Base-by-base conservation (phyloP, 2,329 filamentous ascomycete genomes). In the Trichoderma koningii region DNA sequence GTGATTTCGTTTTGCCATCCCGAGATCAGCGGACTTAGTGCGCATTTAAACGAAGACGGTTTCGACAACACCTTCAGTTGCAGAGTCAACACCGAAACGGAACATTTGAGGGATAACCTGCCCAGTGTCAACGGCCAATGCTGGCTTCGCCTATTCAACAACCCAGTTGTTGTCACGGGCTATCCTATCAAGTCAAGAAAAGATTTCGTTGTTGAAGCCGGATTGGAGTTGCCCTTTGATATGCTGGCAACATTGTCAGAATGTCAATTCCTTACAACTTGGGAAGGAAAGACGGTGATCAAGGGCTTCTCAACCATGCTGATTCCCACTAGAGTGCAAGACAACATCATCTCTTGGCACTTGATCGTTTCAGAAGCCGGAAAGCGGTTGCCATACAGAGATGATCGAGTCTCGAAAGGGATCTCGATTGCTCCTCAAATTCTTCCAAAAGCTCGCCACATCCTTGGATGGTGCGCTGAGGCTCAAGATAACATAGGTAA, bases 191-290 rank as follows among this genome's bases (percentile, higher is more conserved):
- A 23, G 12, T 15, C 30, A 7, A 55, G 30, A 52, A 38, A 14
- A 14, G 4, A 7, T 34, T 10, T 6, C 9, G 5, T 1, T 2
- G 2, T 19, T 14, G 28, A 30, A 21, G 50, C 26, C 19, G 50
- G 50, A 19, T 21, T 55, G 9, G 51, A 55, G 9, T 10, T 55
- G 21, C n/a, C 30, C 15, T 55, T 55, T 17, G 51, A 55, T 38
- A 55, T 55, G 51, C 41, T 55, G 30, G 38, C 30, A 55, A 55
- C 51, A 6, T 17, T 55, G 14, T n/a, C 51, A 3, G 51, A 55
- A 6, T 30, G 30, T 19, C n/a, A 19, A 23, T 41, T 23, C 21
- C 10, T 55, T 10, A 55, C 51, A 23, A 55, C 30, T 5, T 55
- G 38, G 3, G 30, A 41, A 6, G 51, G 19, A 19, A 55, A 21